Percentiles rank a stretch among this genome's conserved stretches.
Conservation (phyloP, 2,329 filamentous ascomycete genomes). For the Seiridium cupressi region DNA sequence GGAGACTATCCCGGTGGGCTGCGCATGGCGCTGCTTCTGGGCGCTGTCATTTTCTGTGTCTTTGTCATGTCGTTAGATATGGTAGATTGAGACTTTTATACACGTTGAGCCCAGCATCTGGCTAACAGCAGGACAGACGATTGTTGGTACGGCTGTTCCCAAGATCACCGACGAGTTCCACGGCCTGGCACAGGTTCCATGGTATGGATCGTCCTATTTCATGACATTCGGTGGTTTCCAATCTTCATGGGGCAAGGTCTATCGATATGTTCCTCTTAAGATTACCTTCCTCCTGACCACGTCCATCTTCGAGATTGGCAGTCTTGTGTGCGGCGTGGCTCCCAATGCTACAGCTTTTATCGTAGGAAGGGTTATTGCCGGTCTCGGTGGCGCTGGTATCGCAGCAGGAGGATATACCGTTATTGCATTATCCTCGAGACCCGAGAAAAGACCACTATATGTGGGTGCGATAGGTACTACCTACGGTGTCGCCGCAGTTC, state of each 20-base stretch:
- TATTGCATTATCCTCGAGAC: background rate
- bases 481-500: slow-evolving; percentile 32
- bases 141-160: slow-evolving; percentile 27
- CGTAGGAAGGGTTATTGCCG: slow-evolving; percentile 54
- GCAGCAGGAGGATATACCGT: background rate
- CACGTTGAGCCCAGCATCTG: background rate
- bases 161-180: slow-evolving; percentile 36
- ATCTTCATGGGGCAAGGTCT: slow-evolving; percentile 38
- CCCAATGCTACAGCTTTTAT: slow-evolving; percentile 54
- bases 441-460: slow-evolving; percentile 27
- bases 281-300: slow-evolving; percentile 27
- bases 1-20: background rate
- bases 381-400: slow-evolving; percentile 55
- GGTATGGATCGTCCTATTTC: slow-evolving; percentile 37
- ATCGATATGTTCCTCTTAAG: slow-evolving; percentile 35
- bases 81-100: background rate
- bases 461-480: slow-evolving; percentile 34
- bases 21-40: background rate
- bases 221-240: slow-evolving; percentile 36
- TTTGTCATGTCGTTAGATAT: background rate
- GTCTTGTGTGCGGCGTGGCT: slow-evolving; percentile 49
- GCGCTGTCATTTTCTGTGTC: background rate
- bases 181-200: slow-evolving; percentile 34
- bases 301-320: slow-evolving; percentile 49
- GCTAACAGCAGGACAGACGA: background rate